phyloP scores from a whole-genome alignment of 176 grass and related monocot species.

The Alopecurus myosuroides region DNA sequence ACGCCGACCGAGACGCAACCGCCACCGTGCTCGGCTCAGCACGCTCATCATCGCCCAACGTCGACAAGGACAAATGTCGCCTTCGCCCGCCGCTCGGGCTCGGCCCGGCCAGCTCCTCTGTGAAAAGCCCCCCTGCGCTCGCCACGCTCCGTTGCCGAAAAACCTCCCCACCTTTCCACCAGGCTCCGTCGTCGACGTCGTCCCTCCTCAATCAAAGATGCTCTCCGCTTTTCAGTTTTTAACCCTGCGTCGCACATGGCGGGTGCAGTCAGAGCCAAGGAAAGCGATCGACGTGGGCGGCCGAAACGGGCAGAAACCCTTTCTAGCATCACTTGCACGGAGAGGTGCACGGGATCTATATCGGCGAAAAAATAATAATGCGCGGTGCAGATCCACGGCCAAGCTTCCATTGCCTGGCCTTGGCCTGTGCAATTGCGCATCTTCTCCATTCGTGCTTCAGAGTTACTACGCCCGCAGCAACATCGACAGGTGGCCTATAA shows the following conservation, averaged over 20 bases:
- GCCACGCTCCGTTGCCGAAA: constrained; percentile 19
- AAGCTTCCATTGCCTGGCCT: background rate
- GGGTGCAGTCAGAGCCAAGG: background rate
- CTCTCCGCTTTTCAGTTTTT: constrained; percentile 23
- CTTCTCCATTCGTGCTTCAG: background rate
- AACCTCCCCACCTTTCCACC: constrained; percentile 5
- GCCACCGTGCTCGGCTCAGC: no score
- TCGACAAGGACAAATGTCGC: no score
- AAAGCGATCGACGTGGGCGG: background rate
- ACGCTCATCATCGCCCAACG: no score
- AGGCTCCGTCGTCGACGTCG: background rate
- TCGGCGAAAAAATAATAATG: background rate
- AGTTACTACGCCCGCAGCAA: background rate
- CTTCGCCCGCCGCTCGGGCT: no score
- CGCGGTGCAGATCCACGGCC: background rate
- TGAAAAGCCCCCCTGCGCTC: constrained; percentile 16
- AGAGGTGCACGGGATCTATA: background rate
- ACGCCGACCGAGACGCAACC: background rate
- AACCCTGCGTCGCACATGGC: constrained; percentile 1
- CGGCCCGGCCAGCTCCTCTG: background rate
- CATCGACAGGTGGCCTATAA: background rate
- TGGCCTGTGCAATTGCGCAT: no score
- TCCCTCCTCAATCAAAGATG: background rate
- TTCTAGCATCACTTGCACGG: background rate
- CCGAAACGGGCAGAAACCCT: background rate